Conservation (phyloP, 2,329 filamentous ascomycete genomes). For the Hypoxylon sp. region DNA sequence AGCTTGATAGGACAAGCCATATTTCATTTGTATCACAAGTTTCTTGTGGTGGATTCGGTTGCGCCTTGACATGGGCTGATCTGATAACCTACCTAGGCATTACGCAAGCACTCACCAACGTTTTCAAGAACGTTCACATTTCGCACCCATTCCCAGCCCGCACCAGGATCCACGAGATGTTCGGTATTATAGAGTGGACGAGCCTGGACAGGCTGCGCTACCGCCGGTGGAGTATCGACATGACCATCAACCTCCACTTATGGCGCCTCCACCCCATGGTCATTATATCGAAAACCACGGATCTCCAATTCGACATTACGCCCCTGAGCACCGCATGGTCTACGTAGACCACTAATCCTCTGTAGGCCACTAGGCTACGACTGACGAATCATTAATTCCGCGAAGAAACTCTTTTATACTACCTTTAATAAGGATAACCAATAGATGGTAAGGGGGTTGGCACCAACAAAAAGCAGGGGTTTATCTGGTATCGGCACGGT, state of each 20-base stretch:
- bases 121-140: constrained; percentile 26
- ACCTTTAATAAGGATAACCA: constrained; percentile 8
- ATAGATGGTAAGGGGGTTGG: constrained; percentile 6
- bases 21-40: neutral
- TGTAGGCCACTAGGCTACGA: neutral
- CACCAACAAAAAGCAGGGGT: constrained; percentile 20
- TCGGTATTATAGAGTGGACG: constrained; percentile 27
- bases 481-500: constrained; percentile 27
- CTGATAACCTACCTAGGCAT: constrained; percentile 27
- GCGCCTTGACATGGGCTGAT: constrained; percentile 37
- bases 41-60: neutral
- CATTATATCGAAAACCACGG: constrained; percentile 42
- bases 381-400: neutral
- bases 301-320: constrained; percentile 36
- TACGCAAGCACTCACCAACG: constrained; percentile 19
- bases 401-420: constrained; percentile 8
- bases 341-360: constrained; percentile 46
- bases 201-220: constrained; percentile 14
- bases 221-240: constrained; percentile 39
- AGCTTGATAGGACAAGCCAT: constrained; percentile 1
- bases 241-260: constrained; percentile 40
- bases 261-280: constrained; percentile 40
- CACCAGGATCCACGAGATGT: constrained; percentile 22
- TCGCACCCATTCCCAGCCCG: constrained; percentile 9
- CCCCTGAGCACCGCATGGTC: constrained; percentile 45